Evolutionary conservation across 139 green algal species (phyloP).

Genomic region (Deuterostichococcus epilithicus): DNA sequence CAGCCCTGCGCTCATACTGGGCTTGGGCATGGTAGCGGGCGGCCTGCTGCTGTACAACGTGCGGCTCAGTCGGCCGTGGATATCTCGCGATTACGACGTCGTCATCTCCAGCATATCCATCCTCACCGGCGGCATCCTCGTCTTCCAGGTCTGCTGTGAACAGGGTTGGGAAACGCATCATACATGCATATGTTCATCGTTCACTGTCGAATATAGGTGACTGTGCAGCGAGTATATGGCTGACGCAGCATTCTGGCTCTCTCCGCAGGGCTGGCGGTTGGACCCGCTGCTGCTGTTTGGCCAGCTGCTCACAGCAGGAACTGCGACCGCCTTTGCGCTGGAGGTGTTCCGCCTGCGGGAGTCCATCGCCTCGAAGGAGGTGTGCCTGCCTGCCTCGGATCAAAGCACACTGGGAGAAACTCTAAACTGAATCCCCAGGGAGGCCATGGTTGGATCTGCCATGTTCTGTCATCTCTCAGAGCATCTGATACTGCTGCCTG

Average conservation of each 20-base stretch:
- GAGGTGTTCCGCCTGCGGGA: constrained; percentile 33
- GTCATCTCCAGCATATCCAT: constrained; percentile 60
- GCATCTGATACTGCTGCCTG: too few relatives aligned
- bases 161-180: neutral
- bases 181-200: too few relatives aligned
- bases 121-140: constrained; percentile 65
- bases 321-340: constrained; percentile 51
- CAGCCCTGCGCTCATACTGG: constrained; percentile 58
- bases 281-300: constrained; percentile 72
- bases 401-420: too few relatives aligned
- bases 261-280: constrained; percentile 57
- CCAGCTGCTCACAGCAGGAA: constrained; percentile 57
- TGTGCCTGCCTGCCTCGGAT: too few relatives aligned
- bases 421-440: too few relatives aligned
- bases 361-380: neutral
- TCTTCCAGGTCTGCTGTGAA: constrained; percentile 53
- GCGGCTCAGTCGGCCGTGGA: constrained; percentile 33
- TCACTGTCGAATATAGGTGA: too few relatives aligned
- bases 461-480: too few relatives aligned
- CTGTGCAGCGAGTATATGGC: too few relatives aligned
- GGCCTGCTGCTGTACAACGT: constrained; percentile 62
- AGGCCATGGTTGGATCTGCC: too few relatives aligned
- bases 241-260: too few relatives aligned
- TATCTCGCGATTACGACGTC: constrained; percentile 67
- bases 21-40: constrained; percentile 45